Percentiles rank a stretch among this genome's conserved stretches.
phyloP scores from a whole-genome alignment of 345 rosid genomes.

The Noccaea caerulescens region DNA sequence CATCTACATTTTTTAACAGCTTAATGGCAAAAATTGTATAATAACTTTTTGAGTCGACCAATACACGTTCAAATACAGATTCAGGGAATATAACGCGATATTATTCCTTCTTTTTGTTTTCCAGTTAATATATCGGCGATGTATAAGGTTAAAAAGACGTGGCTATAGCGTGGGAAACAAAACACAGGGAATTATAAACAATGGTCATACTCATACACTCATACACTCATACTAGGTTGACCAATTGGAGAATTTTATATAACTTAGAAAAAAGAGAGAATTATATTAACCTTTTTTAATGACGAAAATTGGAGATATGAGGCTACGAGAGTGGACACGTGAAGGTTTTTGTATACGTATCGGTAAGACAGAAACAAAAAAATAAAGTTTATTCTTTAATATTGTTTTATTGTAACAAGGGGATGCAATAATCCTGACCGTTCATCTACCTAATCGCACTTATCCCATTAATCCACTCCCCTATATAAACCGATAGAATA shows the following conservation, averaged over 20 bases:
- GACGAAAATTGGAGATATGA: not conserved
- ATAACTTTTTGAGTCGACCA: not conserved
- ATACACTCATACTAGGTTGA: slow-evolving; percentile 27
- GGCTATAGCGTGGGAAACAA: slow-evolving; percentile 28
- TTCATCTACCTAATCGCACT: not conserved
- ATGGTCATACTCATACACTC: slow-evolving; percentile 18
- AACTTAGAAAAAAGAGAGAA: not conserved
- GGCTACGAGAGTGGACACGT: slow-evolving; percentile 28
- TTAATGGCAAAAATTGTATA: too few relatives aligned
- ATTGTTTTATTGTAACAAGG: slow-evolving; percentile 13
- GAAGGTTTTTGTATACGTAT: slow-evolving; percentile 9
- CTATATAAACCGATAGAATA: slow-evolving; percentile 38
- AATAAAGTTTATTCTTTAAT: slow-evolving; percentile 5
- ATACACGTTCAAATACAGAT: slow-evolving; percentile 1
- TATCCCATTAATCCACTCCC: slow-evolving; percentile 21
- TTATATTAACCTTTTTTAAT: not conserved
- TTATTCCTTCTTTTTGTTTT: not conserved
- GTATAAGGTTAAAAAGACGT: not conserved
- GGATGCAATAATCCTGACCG: slow-evolving; percentile 28
- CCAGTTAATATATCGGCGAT: not conserved
- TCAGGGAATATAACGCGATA: too few relatives aligned
- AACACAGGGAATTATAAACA: slow-evolving; percentile 19
- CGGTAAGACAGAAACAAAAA: not conserved
- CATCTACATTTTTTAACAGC: too few relatives aligned
- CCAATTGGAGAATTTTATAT: slow-evolving; percentile 6